phyloP scores from a whole-genome alignment of 768 basidiomycete genomes.

The Suillus weaverae region DNA sequence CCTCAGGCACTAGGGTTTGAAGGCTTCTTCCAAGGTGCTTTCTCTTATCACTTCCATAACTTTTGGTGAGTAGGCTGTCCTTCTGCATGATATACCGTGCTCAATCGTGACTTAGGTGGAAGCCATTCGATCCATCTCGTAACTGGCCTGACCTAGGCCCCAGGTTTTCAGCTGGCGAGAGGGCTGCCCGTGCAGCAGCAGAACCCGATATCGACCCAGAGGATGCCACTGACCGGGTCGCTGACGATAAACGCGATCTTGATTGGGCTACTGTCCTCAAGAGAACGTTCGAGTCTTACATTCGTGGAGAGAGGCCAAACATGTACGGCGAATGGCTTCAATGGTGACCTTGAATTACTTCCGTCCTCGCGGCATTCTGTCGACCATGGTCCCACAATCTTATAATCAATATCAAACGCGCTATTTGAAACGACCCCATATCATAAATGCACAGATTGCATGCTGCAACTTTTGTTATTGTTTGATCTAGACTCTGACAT shows the following conservation, averaged over 20 bases:
- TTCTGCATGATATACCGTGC: neutral
- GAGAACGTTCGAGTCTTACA: slow-evolving; percentile 89
- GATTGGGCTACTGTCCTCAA: slow-evolving; percentile 95
- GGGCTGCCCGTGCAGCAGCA: slow-evolving; percentile 52
- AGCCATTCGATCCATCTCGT: slow-evolving; percentile 88
- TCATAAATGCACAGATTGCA: slow-evolving; percentile 23
- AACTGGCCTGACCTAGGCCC: slow-evolving; percentile 94
- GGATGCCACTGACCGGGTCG: slow-evolving; percentile 43
- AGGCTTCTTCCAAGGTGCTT: slow-evolving; percentile 95
- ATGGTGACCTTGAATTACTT: slow-evolving; percentile 38
- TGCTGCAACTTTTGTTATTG: slow-evolving; percentile 27
- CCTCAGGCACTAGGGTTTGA: slow-evolving; percentile 89
- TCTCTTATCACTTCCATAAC: slow-evolving; percentile 96
- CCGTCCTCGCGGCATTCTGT: slow-evolving; percentile 11
- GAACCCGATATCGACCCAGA: slow-evolving; percentile 33
- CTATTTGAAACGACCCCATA: slow-evolving; percentile 29
- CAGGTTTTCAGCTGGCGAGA: slow-evolving; percentile 76
- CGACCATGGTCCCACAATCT: slow-evolving; percentile 26
- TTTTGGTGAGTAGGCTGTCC: slow-evolving; percentile 60
- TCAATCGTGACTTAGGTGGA: slow-evolving; percentile 66
- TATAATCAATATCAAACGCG: slow-evolving; percentile 25
- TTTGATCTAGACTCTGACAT: slow-evolving; percentile 31
- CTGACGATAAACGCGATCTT: slow-evolving; percentile 76
- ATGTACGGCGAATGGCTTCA: slow-evolving; percentile 88
- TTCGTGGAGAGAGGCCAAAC: slow-evolving; percentile 90